Evolutionary conservation across 140 eudicot species (phyloP), one percentile per base, ranked within the genome.

Genomic region (Ambrosia hybrid): DNA sequence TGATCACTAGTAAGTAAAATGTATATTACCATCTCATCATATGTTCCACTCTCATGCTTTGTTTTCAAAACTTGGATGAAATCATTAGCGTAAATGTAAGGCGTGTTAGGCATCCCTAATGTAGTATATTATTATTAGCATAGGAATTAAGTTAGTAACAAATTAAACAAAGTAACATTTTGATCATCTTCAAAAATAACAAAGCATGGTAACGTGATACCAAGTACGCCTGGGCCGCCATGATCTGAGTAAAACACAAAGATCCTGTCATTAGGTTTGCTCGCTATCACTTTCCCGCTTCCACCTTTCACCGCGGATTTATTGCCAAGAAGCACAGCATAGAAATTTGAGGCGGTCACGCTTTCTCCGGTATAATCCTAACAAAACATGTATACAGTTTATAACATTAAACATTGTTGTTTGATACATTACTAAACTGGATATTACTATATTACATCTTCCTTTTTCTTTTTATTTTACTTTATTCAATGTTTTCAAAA

Each of bases 311-410:
- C 76, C 7, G 62, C 81, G 38, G 57, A 51, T 71, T 71, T 78
- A 63, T 91, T 70, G 13, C 97, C 97, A 15, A 88, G 94, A 49
- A 88, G 82, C 68, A 80, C 96, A 1, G 88, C 91, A 45, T 36
- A 81, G 17, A 91, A 60, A 46, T 91, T 91, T 16, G 65, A 48
- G 0, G 68, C 73, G 3, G 83, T 91, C 41, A 86, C 86, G 39
- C 71, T 46, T 34, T 81, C 69, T 3, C 96, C 97, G 1, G 94
- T 91, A 64, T 91, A 91, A 45, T 91, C 95, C 97, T 91, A 56
- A 9, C 45, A n/a, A 41, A 41, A 41, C 9, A 21, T 21, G 30
- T 21, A 21, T 21, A 21, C 30, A 21, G 30, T 21, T 21, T 41
- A 41, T 6, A 4, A 41, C 7, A 41, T 41, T 41, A 41, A 41